phyloP scores from a whole-genome alignment of 768 basidiomycete genomes.

The Tricholoma furcatifolium region DNA sequence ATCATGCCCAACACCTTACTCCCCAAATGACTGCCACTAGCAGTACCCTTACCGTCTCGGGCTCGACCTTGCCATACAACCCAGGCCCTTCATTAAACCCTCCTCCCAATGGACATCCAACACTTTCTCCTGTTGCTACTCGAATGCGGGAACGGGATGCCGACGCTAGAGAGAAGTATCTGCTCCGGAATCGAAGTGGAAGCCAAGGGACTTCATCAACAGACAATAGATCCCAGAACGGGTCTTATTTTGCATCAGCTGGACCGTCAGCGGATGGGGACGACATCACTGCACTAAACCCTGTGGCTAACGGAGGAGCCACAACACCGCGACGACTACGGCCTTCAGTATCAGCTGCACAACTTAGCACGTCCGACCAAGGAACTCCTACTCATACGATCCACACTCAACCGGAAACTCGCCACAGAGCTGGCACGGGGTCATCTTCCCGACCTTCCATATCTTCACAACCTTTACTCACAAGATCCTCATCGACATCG shows the following conservation, averaged over 20 bases:
- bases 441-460: conserved; percentile 48
- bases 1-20: conserved; percentile 30
- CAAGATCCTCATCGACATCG: conserved; percentile 59
- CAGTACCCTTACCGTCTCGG: conserved; percentile 29
- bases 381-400: conserved; percentile 26
- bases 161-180: conserved; percentile 85
- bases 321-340: conserved; percentile 62
- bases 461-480: conserved; percentile 43
- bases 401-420: conserved; percentile 42
- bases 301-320: conserved; percentile 47
- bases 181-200: conserved; percentile 79
- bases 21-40: conserved; percentile 30
- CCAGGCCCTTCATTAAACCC: conserved; percentile 34
- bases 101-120: conserved; percentile 36
- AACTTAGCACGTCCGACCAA: conserved; percentile 54
- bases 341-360: conserved; percentile 77
- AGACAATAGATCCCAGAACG: conserved; percentile 66
- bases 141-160: conserved; percentile 84
- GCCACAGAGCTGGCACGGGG: conserved; percentile 68
- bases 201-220: conserved; percentile 74
- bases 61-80: conserved; percentile 29
- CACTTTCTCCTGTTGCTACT: conserved; percentile 74
- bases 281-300: conserved; percentile 47
- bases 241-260: conserved; percentile 44
- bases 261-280: conserved; percentile 56